Conservation (phyloP, 306 rosid genomes). For the Delonix regia region DNA sequence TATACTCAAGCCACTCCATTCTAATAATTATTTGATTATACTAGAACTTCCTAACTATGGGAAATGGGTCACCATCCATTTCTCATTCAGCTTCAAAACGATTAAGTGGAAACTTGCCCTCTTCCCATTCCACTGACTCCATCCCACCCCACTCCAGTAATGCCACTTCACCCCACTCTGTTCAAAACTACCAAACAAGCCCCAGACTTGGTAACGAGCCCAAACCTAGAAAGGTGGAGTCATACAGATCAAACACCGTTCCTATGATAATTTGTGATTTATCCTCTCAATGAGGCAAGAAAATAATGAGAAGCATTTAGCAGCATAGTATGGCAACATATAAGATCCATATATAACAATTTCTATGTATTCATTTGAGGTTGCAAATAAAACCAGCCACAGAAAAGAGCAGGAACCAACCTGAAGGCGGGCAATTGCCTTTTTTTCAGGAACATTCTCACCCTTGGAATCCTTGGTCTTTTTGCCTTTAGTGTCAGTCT, state of each 20-base stretch:
- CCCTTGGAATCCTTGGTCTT: conserved; percentile 56
- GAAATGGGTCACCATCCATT: neutral
- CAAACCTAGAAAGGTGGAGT: neutral
- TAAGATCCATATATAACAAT: conserved; percentile 1
- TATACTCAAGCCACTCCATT: neutral
- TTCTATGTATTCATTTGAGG: conserved; percentile 22
- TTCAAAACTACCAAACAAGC: neutral
- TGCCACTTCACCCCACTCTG: neutral
- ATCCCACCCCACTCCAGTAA: too few species aligned
- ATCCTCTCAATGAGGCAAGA: neutral
- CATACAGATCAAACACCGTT: neutral
- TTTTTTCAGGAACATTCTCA: conserved; percentile 49
- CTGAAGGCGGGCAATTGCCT: conserved; percentile 83
- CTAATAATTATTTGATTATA: neutral
- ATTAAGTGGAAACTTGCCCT: neutral
- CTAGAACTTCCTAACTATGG: neutral
- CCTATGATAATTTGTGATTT: neutral
- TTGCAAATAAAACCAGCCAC: conserved; percentile 13
- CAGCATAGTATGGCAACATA: neutral
- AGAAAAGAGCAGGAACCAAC: conserved; percentile 43
- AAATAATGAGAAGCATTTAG: neutral
- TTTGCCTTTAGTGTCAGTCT: conserved; percentile 50
- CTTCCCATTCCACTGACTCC: neutral
- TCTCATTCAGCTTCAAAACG: neutral
- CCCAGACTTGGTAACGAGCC: neutral